These are phyloP conservation scores for Botrytis pseudocinerea DNA, from an alignment of 2,329 filamentous ascomycete species.

Conservation along the genomic window DNA sequence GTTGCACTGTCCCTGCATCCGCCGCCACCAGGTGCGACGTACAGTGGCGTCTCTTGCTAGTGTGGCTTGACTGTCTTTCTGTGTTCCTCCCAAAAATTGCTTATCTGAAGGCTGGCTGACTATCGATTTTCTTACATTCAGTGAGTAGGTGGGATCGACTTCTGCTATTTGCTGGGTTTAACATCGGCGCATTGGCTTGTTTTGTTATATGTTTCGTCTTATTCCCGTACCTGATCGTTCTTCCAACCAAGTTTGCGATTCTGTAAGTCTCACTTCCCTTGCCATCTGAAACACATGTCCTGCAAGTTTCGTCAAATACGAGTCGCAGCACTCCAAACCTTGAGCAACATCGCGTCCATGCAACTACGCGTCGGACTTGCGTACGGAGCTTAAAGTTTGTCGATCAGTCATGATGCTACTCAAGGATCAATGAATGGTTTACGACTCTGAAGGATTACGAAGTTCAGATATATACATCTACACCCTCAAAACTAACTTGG, in stretches of 20 bases:
- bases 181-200: slow-evolving; percentile 83
- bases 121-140: slow-evolving; percentile 45
- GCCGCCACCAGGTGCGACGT: slow-evolving; percentile 35
- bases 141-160: slow-evolving; percentile 97
- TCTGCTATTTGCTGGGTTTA: slow-evolving; percentile 88
- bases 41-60: slow-evolving; percentile 26
- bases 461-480: slow-evolving; percentile 29
- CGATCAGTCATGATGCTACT: slow-evolving; percentile 1
- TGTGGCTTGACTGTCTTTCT: slow-evolving; percentile 31
- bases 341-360: slow-evolving; percentile 39
- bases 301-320: slow-evolving; percentile 26
- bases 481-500: slow-evolving; percentile 33
- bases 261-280: slow-evolving; percentile 67
- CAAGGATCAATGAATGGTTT: slow-evolving; percentile 2
- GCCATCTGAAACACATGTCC: slow-evolving; percentile 21
- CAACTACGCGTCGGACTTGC: slow-evolving; percentile 43
- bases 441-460: slow-evolving; percentile 10
- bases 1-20: slow-evolving; percentile 39
- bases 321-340: slow-evolving; percentile 30
- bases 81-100: slow-evolving; percentile 30
- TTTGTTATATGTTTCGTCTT: slow-evolving; percentile 92
- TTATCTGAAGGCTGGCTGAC: slow-evolving; percentile 40
- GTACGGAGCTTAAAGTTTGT: slow-evolving; percentile 23
- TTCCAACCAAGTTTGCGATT: slow-evolving; percentile 92
- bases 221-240: slow-evolving; percentile 77